These are phyloP conservation scores for Heritiera fomes DNA, from an alignment of 345 rosid genomes.

Conservation along the genomic window DNA sequence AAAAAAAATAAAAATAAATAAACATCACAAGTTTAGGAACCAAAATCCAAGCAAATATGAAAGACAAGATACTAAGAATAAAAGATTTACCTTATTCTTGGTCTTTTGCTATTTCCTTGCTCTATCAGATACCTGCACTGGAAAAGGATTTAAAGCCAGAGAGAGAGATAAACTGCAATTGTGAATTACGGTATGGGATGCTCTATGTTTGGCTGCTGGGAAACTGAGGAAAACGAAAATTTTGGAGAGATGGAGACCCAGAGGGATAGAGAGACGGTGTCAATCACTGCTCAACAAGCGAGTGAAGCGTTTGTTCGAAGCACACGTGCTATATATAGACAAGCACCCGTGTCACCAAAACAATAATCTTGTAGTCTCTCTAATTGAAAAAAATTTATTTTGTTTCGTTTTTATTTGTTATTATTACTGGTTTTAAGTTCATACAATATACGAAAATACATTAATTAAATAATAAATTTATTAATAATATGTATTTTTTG, in stretches of 20 bases:
- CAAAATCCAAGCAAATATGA: neutral
- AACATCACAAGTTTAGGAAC: neutral
- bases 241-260: neutral
- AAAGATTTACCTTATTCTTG: neutral
- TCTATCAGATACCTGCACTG: neutral
- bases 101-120: neutral
- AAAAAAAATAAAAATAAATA: neutral
- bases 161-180: neutral
- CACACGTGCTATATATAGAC: neutral
- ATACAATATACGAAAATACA: too few species aligned
- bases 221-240: neutral
- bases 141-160: neutral
- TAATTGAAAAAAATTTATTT: too few species aligned
- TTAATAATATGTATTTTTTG: too few species aligned
- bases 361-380: neutral
- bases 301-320: neutral
- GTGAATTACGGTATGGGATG: neutral
- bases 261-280: neutral
- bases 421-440: too few species aligned
- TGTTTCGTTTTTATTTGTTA: too few species aligned
- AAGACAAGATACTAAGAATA: neutral
- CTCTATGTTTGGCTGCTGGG: neutral
- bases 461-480: too few species aligned
- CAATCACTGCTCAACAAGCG: neutral
- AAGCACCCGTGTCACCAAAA: neutral